These are phyloP conservation scores for Trichosporon sp. DNA, from an alignment of 1,284 basidiomycete genomes.

Conservation along the genomic window DNA sequence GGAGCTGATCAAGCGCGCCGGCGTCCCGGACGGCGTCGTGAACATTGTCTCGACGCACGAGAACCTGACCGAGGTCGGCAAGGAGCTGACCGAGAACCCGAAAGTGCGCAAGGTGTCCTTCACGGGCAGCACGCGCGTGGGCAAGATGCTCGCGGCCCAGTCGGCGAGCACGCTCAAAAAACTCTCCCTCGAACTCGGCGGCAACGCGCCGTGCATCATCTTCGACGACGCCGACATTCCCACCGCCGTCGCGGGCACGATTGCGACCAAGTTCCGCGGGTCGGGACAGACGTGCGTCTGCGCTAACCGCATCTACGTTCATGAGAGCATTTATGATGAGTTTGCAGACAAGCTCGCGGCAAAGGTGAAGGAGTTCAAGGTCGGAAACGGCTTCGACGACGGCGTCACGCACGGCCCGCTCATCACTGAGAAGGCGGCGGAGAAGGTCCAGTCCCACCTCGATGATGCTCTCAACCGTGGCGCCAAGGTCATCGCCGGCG, in stretches of 20 bases:
- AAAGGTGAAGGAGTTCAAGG: slow-evolving; percentile 80
- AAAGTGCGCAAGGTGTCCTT: slow-evolving; percentile 77
- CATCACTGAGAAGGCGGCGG: slow-evolving; percentile 80
- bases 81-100: slow-evolving; percentile 53
- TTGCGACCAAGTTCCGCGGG: slow-evolving; percentile 87
- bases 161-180: slow-evolving; percentile 88
- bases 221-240: slow-evolving; percentile 96
- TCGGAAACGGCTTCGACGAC: slow-evolving; percentile 84
- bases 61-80: slow-evolving; percentile 50
- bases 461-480: slow-evolving; percentile 80
- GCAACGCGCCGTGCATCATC: slow-evolving; percentile 61
- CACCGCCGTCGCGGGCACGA: slow-evolving; percentile 87
- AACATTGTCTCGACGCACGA: slow-evolving; percentile 75
- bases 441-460: slow-evolving; percentile 86
- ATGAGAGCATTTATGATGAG: slow-evolving; percentile 55
- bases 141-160: slow-evolving; percentile 83
- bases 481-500: slow-evolving; percentile 85
- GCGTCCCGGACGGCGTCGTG: slow-evolving; percentile 91
- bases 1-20: slow-evolving; percentile 78
- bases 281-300: slow-evolving; percentile 79
- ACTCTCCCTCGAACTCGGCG: slow-evolving; percentile 70
- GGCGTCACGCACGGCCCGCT: slow-evolving; percentile 89
- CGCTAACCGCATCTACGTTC: slow-evolving; percentile 54
- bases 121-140: slow-evolving; percentile 86
- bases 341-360: slow-evolving; percentile 51